phyloP scores from a whole-genome alignment of 441 rosid genomes.

The Aleurites moluccanus region DNA sequence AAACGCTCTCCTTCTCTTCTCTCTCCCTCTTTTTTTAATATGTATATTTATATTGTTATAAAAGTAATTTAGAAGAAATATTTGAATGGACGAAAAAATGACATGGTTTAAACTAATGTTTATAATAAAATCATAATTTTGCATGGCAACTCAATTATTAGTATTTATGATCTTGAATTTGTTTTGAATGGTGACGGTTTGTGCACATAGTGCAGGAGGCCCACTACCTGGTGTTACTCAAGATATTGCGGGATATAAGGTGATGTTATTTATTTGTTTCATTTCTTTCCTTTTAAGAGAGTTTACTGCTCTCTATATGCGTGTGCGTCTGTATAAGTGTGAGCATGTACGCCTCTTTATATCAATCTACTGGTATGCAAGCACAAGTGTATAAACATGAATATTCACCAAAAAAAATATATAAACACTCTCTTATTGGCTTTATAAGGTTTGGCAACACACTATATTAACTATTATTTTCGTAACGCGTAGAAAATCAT shows the following conservation, averaged over 20 bases:
- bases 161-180: conserved; percentile 9
- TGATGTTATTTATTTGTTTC: conserved; percentile 9
- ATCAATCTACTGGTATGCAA: neutral
- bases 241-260: conserved; percentile 96
- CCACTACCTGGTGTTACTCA: conserved; percentile 95
- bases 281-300: neutral
- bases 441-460: neutral
- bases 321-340: neutral
- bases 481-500: neutral
- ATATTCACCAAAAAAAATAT: too few species aligned
- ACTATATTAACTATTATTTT: neutral
- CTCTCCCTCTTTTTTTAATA: too few species aligned
- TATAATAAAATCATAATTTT: too few species aligned
- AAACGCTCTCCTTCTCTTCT: too few species aligned
- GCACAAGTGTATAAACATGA: too few species aligned
- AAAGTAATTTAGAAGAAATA: too few species aligned
- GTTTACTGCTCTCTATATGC: neutral
- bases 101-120: too few species aligned
- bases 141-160: conserved; percentile 1
- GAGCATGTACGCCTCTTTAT: neutral
- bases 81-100: too few species aligned
- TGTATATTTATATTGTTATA: too few species aligned
- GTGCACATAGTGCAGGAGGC: conserved; percentile 70
- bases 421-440: neutral
- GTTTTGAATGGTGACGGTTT: conserved; percentile 24